A percentile compares a stretch with the other conserved stretches of the same genome.
These are phyloP conservation scores for Nicotiana tabacum DNA, from an alignment of 257 asterid species.

Conservation along the genomic window DNA sequence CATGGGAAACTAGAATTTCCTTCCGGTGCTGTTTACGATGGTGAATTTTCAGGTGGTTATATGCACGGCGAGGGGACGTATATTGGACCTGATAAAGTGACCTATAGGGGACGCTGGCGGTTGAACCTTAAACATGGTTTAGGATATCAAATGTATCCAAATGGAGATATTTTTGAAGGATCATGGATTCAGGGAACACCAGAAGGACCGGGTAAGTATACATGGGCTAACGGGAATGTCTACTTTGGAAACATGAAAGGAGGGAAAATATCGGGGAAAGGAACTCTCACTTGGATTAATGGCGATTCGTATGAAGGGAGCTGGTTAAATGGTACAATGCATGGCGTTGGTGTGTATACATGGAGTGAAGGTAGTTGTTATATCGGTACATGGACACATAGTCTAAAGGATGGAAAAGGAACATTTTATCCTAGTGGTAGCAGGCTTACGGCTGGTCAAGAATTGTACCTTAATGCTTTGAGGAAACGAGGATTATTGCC, in stretches of 20 bases:
- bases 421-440: constrained; percentile 82
- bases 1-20: constrained; percentile 74
- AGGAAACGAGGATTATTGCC: constrained; percentile 86
- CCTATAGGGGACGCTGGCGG: constrained; percentile 79
- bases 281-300: constrained; percentile 86
- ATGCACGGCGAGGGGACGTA: constrained; percentile 74
- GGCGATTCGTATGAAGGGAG: constrained; percentile 83
- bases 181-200: constrained; percentile 92
- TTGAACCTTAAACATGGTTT: constrained; percentile 86
- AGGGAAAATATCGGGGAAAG: constrained; percentile 87
- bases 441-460: constrained; percentile 60
- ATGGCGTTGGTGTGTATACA: constrained; percentile 82
- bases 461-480: constrained; percentile 69
- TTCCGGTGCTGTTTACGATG: constrained; percentile 80
- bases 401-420: constrained; percentile 94
- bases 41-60: constrained; percentile 87
- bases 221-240: constrained; percentile 78
- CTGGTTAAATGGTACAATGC: constrained; percentile 80
- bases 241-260: constrained; percentile 83
- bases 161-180: constrained; percentile 78
- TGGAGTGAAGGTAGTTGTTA: constrained; percentile 84
- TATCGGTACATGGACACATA: constrained; percentile 86
- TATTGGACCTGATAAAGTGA: constrained; percentile 38
- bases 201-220: constrained; percentile 94
- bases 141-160: constrained; percentile 77